A percentile compares a stretch with the other conserved stretches of the same genome.
Conservation (phyloP, 805 yeast genomes). For the Cyberlindnera subsufficiens region DNA sequence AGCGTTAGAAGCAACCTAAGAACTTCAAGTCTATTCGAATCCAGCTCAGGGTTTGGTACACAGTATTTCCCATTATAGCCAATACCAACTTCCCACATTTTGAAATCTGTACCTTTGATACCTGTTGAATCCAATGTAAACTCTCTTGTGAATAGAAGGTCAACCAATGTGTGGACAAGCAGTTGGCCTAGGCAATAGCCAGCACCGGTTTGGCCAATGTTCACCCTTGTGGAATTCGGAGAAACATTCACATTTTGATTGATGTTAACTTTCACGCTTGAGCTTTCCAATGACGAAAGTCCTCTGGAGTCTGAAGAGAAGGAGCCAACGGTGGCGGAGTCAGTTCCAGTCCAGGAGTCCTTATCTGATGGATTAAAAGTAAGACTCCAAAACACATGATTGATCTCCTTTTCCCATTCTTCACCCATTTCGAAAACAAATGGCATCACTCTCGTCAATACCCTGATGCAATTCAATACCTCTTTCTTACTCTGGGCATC, state of each 20-base stretch:
- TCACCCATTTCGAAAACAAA: constrained; percentile 47
- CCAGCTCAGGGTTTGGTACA: constrained; percentile 38
- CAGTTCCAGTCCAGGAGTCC: neutral
- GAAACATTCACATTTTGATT: constrained; percentile 7
- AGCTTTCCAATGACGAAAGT: constrained; percentile 10
- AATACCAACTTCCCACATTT: constrained; percentile 80
- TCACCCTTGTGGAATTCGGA: constrained; percentile 15
- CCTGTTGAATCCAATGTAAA: constrained; percentile 40
- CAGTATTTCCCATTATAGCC: constrained; percentile 34
- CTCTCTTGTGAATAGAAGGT: constrained; percentile 48
- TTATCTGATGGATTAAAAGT: constrained; percentile 5
- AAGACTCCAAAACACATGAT: constrained; percentile 40
- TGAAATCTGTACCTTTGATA: constrained; percentile 28
- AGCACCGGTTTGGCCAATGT: constrained; percentile 10
- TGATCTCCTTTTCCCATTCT: constrained; percentile 26
- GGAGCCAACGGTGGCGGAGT: constrained; percentile 23
- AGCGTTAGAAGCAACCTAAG: constrained; percentile 56
- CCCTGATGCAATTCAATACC: constrained; percentile 55
- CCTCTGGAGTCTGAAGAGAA: constrained; percentile 20
- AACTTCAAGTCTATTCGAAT: constrained; percentile 63
- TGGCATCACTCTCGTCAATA: constrained; percentile 63
- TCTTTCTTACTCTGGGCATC: constrained; percentile 24
- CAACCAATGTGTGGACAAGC: constrained; percentile 33
- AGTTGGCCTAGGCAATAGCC: constrained; percentile 27
- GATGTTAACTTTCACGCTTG: constrained; percentile 15